Evolutionary conservation across 2,329 filamentous ascomycete genomes (phyloP).

Genomic region (Aspergillus proliferans): DNA sequence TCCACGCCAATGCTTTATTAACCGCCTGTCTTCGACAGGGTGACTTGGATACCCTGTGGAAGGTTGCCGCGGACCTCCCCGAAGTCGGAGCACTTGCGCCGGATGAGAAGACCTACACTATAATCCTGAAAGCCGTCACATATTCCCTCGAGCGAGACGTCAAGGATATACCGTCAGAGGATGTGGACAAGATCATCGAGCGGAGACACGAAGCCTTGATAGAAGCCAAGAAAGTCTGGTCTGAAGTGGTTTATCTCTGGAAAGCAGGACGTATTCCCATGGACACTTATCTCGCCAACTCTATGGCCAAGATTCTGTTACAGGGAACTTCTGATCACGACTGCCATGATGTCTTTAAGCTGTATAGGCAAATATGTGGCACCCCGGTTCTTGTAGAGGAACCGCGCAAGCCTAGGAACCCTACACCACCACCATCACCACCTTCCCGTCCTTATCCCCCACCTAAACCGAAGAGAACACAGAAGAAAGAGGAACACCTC

Average conservation of each 20-base stretch:
- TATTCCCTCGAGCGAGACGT: conserved; percentile 33
- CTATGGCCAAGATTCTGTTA: conserved; percentile 75
- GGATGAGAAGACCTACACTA: conserved; percentile 70
- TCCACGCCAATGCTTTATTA: conserved; percentile 84
- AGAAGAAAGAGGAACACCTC: background rate
- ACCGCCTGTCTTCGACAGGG: conserved; percentile 68
- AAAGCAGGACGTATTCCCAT: conserved; percentile 61
- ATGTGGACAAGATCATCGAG: conserved; percentile 20
- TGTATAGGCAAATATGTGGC: conserved; percentile 77
- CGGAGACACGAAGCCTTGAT: conserved; percentile 44
- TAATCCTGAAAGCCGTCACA: conserved; percentile 71
- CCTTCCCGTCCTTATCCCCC: no score
- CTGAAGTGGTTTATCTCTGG: conserved; percentile 73
- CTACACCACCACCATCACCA: background rate
- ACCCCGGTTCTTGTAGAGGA: conserved; percentile 47
- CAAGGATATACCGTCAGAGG: conserved; percentile 23
- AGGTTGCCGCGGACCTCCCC: conserved; percentile 66
- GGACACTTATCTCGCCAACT: conserved; percentile 71
- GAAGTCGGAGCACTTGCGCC: conserved; percentile 57
- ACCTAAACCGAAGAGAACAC: background rate
- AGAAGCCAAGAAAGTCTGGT: conserved; percentile 71
- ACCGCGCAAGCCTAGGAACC: conserved; percentile 13
- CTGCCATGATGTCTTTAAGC: conserved; percentile 63
- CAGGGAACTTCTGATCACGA: conserved; percentile 56
- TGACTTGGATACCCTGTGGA: conserved; percentile 76